A percentile compares a stretch with the other conserved stretches of the same genome.
These are phyloP conservation scores for Tricharina praecox DNA, from an alignment of 495 filamentous ascomycete species.

Conservation along the genomic window DNA sequence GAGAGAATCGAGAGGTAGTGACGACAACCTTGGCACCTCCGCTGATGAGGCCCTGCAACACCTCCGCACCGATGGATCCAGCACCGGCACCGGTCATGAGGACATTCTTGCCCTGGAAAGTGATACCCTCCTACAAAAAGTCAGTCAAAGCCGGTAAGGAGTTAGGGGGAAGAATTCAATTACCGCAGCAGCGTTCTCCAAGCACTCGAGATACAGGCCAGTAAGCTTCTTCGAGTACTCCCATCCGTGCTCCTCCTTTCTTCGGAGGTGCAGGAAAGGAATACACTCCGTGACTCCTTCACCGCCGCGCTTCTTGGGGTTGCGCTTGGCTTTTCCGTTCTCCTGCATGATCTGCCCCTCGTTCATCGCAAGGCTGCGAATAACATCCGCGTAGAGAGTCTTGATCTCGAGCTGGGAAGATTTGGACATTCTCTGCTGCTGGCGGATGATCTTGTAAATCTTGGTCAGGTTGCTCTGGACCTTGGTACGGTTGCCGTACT, in stretches of 20 bases:
- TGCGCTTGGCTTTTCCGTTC: slow-evolving; percentile 34
- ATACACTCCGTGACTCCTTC: slow-evolving; percentile 60
- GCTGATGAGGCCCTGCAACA: slow-evolving; percentile 88
- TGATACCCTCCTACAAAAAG: slow-evolving; percentile 44
- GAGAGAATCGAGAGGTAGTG: slow-evolving; percentile 89
- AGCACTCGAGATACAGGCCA: slow-evolving; percentile 71
- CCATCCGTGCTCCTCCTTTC: slow-evolving; percentile 88
- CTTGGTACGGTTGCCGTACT: slow-evolving; percentile 95
- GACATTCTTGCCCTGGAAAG: slow-evolving; percentile 86
- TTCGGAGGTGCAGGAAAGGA: slow-evolving; percentile 92
- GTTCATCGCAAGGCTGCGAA: slow-evolving; percentile 87
- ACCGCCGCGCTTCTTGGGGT: slow-evolving; percentile 7
- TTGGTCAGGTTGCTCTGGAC: slow-evolving; percentile 86
- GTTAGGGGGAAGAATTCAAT: too few species aligned
- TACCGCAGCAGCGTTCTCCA: slow-evolving; percentile 66
- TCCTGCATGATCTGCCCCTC: slow-evolving; percentile 83
- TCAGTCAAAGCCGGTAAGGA: slow-evolving; percentile 12
- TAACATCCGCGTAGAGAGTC: slow-evolving; percentile 76
- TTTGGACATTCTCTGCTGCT: slow-evolving; percentile 92
- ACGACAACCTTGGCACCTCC: slow-evolving; percentile 93
- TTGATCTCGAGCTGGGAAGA: slow-evolving; percentile 90
- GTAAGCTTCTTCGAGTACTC: slow-evolving; percentile 98
- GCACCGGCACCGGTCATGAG: slow-evolving; percentile 98
- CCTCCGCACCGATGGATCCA: slow-evolving; percentile 96
- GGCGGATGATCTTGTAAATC: slow-evolving; percentile 93